Conservation (phyloP, 2,329 filamentous ascomycete genomes). For the Claviceps pazoutovae region DNA sequence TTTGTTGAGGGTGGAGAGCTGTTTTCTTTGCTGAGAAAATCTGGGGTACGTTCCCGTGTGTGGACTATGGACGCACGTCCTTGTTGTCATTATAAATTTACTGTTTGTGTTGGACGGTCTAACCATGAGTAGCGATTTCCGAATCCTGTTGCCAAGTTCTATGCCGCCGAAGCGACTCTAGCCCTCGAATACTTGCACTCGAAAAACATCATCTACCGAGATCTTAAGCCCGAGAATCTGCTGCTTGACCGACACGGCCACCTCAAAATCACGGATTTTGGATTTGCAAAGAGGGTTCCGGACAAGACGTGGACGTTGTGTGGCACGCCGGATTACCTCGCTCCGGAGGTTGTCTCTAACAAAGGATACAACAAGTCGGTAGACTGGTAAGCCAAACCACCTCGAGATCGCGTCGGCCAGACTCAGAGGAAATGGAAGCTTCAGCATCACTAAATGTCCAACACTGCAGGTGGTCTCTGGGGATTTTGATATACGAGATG, state of each 20-base stretch:
- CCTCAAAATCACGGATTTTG: slow-evolving; percentile 95
- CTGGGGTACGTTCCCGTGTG: slow-evolving; percentile 46
- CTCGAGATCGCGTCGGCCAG: not conserved
- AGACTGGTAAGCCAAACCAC: slow-evolving; percentile 60
- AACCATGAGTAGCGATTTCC: slow-evolving; percentile 65
- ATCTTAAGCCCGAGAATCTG: slow-evolving; percentile 90
- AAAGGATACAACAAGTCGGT: slow-evolving; percentile 99
- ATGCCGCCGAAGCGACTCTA: slow-evolving; percentile 91
- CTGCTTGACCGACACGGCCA: slow-evolving; percentile 86
- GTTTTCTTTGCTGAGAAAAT: slow-evolving; percentile 89
- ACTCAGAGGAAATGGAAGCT: not conserved
- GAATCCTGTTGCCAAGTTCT: slow-evolving; percentile 97
- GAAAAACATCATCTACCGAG: slow-evolving; percentile 93
- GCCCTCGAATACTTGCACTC: slow-evolving; percentile 91
- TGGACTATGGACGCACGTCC: not conserved
- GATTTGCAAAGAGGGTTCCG: slow-evolving; percentile 93
- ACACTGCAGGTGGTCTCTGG: slow-evolving; percentile 75
- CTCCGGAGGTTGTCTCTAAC: slow-evolving; percentile 95
- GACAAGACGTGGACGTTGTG: slow-evolving; percentile 99
- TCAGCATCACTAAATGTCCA: not conserved
- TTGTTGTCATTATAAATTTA: not conserved
- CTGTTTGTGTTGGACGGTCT: not conserved
- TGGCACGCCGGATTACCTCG: slow-evolving; percentile 92
- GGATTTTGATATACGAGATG: slow-evolving; percentile 99
- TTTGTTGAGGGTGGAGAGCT: slow-evolving; percentile 97